Base-by-base conservation (phyloP, 2,329 filamentous ascomycete species). In the Sphaerulina populicola region DNA sequence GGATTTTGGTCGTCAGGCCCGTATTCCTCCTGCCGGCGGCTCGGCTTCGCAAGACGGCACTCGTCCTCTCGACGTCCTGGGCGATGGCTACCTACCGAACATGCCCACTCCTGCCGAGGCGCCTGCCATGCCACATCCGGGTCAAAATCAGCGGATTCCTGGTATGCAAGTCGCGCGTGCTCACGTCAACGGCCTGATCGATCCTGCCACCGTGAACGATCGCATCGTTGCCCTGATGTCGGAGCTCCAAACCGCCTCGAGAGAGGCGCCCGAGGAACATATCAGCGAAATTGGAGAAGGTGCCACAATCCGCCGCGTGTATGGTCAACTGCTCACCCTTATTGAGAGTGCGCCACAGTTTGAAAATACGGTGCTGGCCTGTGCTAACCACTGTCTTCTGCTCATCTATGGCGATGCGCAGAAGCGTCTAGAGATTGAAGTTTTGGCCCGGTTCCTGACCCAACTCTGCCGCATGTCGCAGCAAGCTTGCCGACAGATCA, bases 1-100 rank as follows among this genome's bases (percentile, higher is more conserved):
- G 64, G 90, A 97, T 57, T 98, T 98, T 68, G 88, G 88, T 8
- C 79, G 89, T 50, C 88, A 94, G 66, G 84, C 88, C 27, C 84
- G 88, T 50, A 70, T 77, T 38, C 68, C 64, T 67, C 62, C 66
- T 11, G 57, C 64, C 65, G 75, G 64, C 64, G 81, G 68, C 67
- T 81, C 66, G 67, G 68, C 71, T 7, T 79, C 79, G 2, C 76
- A 79, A 44, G 81, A 83, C 56, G 75, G 74, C 49, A 75, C 75
- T 42, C 76, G 80, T 50, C 80, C 82, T 58, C 66, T 83, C 9
- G 81, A 83, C 60, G 75, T 83, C 12, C 71, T 83, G 31, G 79
- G 81, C 58, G 81, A 83, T 57, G 71, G 76, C 29, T 82, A 81
- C 53, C 76, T 83, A 54, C 78, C 80, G 1, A 82, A 77, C 59